A percentile compares a stretch with the other conserved stretches of the same genome.
Evolutionary conservation across 441 rosid species (phyloP).

Genomic region (Kokia cookei): DNA sequence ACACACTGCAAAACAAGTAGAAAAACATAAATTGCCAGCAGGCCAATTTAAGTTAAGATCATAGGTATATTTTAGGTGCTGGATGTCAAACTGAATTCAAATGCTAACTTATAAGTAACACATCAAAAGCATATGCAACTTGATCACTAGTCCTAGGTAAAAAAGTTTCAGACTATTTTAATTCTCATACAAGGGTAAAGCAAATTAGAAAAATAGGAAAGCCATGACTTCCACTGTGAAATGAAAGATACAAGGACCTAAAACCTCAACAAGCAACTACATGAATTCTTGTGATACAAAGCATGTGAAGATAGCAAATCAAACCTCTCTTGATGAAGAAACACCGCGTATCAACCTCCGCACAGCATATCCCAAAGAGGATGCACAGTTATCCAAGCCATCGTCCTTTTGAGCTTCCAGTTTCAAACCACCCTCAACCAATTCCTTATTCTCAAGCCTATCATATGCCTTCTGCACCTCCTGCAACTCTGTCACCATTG

Average conservation of each 20-base stretch:
- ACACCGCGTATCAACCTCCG: slow-evolving; percentile 89
- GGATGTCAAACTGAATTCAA: not conserved
- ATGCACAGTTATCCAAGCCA: slow-evolving; percentile 78
- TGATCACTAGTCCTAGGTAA: not conserved
- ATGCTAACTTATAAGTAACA: not conserved
- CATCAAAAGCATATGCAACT: not conserved
- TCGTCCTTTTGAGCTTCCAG: slow-evolving; percentile 87
- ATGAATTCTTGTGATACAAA: not conserved
- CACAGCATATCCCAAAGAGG: slow-evolving; percentile 76
- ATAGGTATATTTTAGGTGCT: not conserved
- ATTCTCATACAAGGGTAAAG: not conserved
- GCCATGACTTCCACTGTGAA: not conserved
- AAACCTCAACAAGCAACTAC: not conserved
- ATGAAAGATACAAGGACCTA: not conserved
- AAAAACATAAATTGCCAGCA: not conserved
- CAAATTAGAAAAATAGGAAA: not conserved
- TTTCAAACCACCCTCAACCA: slow-evolving; percentile 48
- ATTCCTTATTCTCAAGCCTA: slow-evolving; percentile 39
- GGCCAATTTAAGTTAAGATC: not conserved
- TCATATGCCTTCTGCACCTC: slow-evolving; percentile 75
- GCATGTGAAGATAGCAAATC: not conserved
- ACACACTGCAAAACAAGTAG: slow-evolving; percentile 58
- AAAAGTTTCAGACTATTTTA: not conserved
- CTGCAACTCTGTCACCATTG: slow-evolving; percentile 56
- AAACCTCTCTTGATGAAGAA: slow-evolving; percentile 94